Base-by-base conservation (phyloP, 1,284 basidiomycete species). In the Leccinum huronense region DNA sequence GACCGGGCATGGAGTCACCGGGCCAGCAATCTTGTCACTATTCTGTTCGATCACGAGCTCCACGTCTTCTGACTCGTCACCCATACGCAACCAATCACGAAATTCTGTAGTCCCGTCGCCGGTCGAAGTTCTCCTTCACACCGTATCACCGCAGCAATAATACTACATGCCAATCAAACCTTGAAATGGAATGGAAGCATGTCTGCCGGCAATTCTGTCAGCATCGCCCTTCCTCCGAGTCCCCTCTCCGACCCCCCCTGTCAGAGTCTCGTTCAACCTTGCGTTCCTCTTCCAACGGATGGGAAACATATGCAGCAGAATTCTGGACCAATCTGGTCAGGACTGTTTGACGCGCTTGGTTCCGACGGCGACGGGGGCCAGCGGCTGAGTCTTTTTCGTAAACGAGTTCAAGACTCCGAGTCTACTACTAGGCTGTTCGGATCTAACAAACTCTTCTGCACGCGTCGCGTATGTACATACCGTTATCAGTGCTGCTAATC, bases 101-200 rank as follows among this genome's bases (percentile, higher is more conserved):
- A 11, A 55, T 53, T 65, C 53, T 23, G 55, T 30, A 10, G 19
- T 13, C 45, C 45, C 45, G 19, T 48, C 45, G 45, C 40, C 23
- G 23, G 23, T 23, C 23, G 23, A 23, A 23, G 23, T 62, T 63
- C 70, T 63, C 34, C 56, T 63, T 61, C 70, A 61, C 70, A 48
- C 60, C 69, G 38, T 14, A 72, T 69, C 69, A 45, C 69, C 71
- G 63, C 70, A 63, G 61, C 57, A 61, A 64, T 62, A 66, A 51
- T 57, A 61, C 48, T 57, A 61, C 48, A 57, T 73, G 72, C 33
- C 63, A 69, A 69, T 69, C 72, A 71, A 71, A 71, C 72, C 63
- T 70, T 71, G 69, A 60, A 68, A 73, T 62, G 67, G 64, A 73
- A 71, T 74, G 70, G 70, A 71, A 71, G 70, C 59, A 11, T 51